A percentile compares a stretch with the other conserved stretches of the same genome.
Conservation (phyloP, 208 protist genomes). For the Trypanosoma grayi region DNA sequence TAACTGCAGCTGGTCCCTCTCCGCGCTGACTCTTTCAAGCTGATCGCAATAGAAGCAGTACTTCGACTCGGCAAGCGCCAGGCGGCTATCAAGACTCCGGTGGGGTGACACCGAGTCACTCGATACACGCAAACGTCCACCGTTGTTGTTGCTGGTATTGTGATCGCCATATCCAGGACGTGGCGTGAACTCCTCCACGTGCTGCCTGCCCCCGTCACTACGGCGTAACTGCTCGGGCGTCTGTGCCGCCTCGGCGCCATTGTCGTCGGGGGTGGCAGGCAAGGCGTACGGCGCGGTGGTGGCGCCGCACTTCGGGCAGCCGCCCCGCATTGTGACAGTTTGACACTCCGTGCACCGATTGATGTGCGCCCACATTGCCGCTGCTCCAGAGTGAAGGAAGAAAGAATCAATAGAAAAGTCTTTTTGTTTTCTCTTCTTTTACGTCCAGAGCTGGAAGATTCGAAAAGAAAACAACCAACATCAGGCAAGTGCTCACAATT, state of each 20-base stretch:
- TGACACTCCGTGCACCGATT: background rate
- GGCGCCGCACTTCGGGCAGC: background rate
- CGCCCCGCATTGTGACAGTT: background rate
- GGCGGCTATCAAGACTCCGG: background rate
- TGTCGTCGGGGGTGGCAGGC: background rate
- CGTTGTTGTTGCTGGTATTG: background rate
- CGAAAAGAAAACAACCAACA: background rate
- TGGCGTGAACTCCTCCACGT: background rate
- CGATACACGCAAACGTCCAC: background rate
- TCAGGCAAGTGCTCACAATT: no score
- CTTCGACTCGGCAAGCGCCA: background rate
- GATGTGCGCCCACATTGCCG: background rate
- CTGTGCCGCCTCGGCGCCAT: background rate
- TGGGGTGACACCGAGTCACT: background rate
- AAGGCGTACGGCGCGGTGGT: background rate
- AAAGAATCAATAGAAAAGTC: constrained; percentile 16
- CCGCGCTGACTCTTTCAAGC: background rate
- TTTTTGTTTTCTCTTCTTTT: no score
- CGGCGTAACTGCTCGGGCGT: background rate
- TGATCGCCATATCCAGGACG: background rate
- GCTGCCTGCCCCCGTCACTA: background rate
- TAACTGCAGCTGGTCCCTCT: background rate
- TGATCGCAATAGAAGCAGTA: background rate
- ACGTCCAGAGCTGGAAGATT: background rate
- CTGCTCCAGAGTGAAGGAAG: background rate